phyloP scores from a whole-genome alignment of 805 yeast genomes.

The Yamadazyma scolyti region DNA sequence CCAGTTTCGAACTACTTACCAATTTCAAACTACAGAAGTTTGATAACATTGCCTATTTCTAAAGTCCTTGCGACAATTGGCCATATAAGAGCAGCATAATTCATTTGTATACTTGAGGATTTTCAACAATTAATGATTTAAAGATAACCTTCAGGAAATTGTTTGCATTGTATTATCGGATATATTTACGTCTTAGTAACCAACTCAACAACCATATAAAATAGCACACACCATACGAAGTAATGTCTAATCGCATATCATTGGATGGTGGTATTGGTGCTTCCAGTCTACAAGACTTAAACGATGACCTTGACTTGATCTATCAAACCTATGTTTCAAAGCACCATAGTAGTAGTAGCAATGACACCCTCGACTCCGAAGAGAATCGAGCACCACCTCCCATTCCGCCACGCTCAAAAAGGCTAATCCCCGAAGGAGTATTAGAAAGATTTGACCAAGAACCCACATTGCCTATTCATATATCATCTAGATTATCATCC shows the following conservation, averaged over 20 bases:
- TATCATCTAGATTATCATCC: constrained; percentile 22
- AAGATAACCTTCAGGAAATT: too few species aligned
- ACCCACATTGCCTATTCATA: constrained; percentile 14
- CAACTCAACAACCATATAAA: too few species aligned
- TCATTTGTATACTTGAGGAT: too few species aligned
- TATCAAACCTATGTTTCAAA: constrained; percentile 16
- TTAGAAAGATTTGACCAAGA: constrained; percentile 3
- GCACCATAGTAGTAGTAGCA: constrained; percentile 15
- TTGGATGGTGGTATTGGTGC: constrained; percentile 1
- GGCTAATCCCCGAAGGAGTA: constrained; percentile 9
- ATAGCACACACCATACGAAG: too few species aligned
- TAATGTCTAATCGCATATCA: constrained; percentile 2
- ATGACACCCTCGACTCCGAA: constrained; percentile 26
- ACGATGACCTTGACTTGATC: constrained; percentile 23
- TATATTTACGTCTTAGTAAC: too few species aligned
- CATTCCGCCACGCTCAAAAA: constrained; percentile 1
- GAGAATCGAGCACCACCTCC: constrained; percentile 13
- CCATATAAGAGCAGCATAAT: too few species aligned
- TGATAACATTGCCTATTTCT: too few species aligned
- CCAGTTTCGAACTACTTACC: too few species aligned
- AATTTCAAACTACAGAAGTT: too few species aligned
- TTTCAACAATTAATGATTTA: too few species aligned
- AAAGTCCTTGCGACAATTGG: too few species aligned
- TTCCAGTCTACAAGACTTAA: constrained; percentile 9
- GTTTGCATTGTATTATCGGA: too few species aligned